A percentile compares a stretch with the other conserved stretches of the same genome.
phyloP scores from a whole-genome alignment of 331 rosid genomes.

The Pyrus hybrid region DNA sequence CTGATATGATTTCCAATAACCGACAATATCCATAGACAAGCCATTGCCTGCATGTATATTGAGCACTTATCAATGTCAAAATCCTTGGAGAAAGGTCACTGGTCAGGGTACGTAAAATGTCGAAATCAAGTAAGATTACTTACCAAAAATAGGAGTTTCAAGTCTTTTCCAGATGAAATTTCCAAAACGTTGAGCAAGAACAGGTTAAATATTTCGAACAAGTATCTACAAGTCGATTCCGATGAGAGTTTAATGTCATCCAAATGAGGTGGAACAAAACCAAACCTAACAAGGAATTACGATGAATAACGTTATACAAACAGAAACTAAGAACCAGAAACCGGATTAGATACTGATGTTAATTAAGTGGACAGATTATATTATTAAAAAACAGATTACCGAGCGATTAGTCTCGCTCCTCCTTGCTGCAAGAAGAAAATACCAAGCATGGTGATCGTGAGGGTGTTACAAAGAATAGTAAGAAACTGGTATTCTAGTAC shows the following conservation, averaged over 20 bases:
- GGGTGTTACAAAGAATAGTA: conserved; percentile 39
- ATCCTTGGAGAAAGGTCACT: background rate
- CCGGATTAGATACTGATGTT: too few species aligned
- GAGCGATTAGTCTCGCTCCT: conserved; percentile 35
- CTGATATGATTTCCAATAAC: conserved; percentile 32
- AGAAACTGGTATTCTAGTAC: conserved; percentile 48
- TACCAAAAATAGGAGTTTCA: conserved; percentile 42
- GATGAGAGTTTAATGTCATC: conserved; percentile 25
- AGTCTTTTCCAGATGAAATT: conserved; percentile 49
- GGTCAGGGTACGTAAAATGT: too few species aligned
- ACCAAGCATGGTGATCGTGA: conserved; percentile 40
- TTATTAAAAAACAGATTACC: conserved; percentile 19
- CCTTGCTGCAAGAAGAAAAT: conserved; percentile 41
- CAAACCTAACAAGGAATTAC: background rate
- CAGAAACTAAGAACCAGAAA: background rate
- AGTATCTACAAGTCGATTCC: conserved; percentile 26
- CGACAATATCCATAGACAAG: conserved; percentile 43
- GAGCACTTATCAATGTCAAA: conserved; percentile 7
- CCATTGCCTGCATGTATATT: conserved; percentile 31
- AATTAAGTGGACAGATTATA: too few species aligned
- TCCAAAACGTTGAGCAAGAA: conserved; percentile 28
- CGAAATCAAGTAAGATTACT: background rate
- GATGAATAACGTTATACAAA: background rate
- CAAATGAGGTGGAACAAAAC: background rate
- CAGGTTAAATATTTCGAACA: conserved; percentile 22